A percentile compares a stretch with the other conserved stretches of the same genome.
Conservation (phyloP, 192 early-diverging fungal species). For the Coemansia sp. region DNA sequence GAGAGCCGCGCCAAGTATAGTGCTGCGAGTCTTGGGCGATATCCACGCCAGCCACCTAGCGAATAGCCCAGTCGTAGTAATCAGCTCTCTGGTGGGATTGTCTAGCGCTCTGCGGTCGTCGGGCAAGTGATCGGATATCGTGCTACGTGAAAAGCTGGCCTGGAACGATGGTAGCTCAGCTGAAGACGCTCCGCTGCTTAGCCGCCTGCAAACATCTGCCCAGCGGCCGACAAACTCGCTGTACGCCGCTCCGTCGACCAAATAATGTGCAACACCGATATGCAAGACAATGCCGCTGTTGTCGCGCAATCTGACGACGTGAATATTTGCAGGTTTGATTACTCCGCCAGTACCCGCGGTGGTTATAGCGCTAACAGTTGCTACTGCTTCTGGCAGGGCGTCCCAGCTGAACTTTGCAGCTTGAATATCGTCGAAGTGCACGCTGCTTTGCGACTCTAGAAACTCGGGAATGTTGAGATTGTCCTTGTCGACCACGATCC, state of each 20-base stretch:
- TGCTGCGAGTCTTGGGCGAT: conserved; percentile 9
- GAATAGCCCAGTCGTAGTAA: neutral
- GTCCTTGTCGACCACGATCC: conserved; percentile 2
- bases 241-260: conserved; percentile 12
- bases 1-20: neutral
- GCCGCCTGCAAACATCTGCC: conserved; percentile 4
- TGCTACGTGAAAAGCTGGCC: neutral
- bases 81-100: neutral
- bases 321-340: conserved; percentile 10
- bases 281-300: conserved; percentile 25
- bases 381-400: neutral
- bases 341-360: neutral
- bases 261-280: conserved; percentile 11
- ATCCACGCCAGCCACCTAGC: conserved; percentile 3
- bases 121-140: neutral
- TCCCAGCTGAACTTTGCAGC: conserved; percentile 6
- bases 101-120: neutral
- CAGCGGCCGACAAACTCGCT: conserved; percentile 18
- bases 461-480: conserved; percentile 33
- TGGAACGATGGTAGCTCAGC: neutral
- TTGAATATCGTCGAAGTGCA: conserved; percentile 11
- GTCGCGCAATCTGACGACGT: conserved; percentile 9
- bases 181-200: neutral
- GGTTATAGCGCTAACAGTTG: neutral
- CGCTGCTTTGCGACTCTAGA: conserved; percentile 7